Evolutionary conservation across 768 basidiomycete genomes (phyloP).

Genomic region (Lentinus brumalis): DNA sequence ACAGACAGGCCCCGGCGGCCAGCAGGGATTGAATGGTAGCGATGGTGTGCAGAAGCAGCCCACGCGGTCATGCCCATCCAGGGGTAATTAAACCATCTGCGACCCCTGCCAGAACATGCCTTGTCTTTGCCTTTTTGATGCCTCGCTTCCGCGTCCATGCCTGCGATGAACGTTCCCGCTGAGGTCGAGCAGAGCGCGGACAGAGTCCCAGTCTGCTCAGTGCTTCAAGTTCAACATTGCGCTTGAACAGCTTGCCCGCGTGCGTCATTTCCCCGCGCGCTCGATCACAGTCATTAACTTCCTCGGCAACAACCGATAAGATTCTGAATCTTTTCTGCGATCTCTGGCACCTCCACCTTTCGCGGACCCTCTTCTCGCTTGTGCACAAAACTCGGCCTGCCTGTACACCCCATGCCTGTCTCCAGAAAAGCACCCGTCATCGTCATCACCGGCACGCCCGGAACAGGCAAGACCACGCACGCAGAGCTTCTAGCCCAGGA

Average conservation of each 20-base stretch:
- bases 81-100: slow-evolving; percentile 13
- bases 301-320: not conserved
- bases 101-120: too few species aligned
- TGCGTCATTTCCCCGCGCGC: not conserved
- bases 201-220: too few species aligned
- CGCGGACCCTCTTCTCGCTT: not conserved
- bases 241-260: too few species aligned
- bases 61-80: slow-evolving; percentile 9
- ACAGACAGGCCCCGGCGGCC: not conserved
- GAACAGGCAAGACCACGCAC: slow-evolving; percentile 96
- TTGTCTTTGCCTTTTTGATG: too few species aligned
- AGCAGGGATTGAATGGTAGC: slow-evolving; percentile 7
- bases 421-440: slow-evolving; percentile 55
- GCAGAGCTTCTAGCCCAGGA: slow-evolving; percentile 79
- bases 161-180: too few species aligned
- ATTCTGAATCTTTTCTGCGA: not conserved
- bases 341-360: not conserved
- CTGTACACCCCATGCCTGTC: slow-evolving; percentile 3
- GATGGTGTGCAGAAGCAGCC: slow-evolving; percentile 10
- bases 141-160: too few species aligned
- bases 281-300: not conserved
- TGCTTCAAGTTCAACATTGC: too few species aligned
- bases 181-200: too few species aligned
- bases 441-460: slow-evolving; percentile 88
- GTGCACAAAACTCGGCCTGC: not conserved